Percentiles rank a stretch among this genome's conserved stretches.
These are phyloP conservation scores for Boletus rubroflammeus DNA, from an alignment of 768 basidiomycete genomes.

Conservation along the genomic window DNA sequence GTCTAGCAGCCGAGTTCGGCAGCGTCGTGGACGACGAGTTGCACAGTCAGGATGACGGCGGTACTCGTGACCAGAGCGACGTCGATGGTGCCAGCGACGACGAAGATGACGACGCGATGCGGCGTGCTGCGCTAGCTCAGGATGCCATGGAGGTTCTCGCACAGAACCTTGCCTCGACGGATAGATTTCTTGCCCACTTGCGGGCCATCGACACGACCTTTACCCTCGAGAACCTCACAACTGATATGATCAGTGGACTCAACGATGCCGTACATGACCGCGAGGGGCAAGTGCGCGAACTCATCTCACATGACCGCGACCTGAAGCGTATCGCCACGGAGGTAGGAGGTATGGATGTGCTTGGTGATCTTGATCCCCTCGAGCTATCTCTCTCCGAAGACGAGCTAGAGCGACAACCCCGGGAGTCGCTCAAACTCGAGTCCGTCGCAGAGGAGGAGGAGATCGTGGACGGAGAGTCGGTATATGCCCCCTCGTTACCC, in stretches of 20 bases:
- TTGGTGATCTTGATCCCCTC: constrained; percentile 67
- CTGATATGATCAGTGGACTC: constrained; percentile 71
- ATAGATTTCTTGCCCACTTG: constrained; percentile 70
- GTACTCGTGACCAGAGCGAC: constrained; percentile 10
- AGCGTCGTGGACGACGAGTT: constrained; percentile 19
- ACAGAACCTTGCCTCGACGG: constrained; percentile 71
- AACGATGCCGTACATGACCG: constrained; percentile 74
- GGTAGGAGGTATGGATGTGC: constrained; percentile 70
- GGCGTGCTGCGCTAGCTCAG: constrained; percentile 26
- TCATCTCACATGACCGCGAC: constrained; percentile 76
- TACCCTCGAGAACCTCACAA: constrained; percentile 64
- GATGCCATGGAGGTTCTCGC: constrained; percentile 75
- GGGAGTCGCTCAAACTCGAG: constrained; percentile 31
- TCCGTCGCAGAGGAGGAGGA: constrained; percentile 40
- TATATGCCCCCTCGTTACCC: constrained; percentile 38
- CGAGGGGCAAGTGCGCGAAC: constrained; percentile 76
- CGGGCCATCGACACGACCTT: constrained; percentile 57
- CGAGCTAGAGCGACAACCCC: constrained; percentile 25
- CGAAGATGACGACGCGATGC: constrained; percentile 27
- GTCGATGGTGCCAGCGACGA: constrained; percentile 20
- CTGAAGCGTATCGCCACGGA: constrained; percentile 74
- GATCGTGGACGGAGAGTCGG: constrained; percentile 38
- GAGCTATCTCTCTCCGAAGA: constrained; percentile 35
- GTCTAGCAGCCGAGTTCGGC: constrained; percentile 25
- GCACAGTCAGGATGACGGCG: constrained; percentile 10